Evolutionary conservation across 2,329 filamentous ascomycete genomes (phyloP).

Genomic region (Aureobasidium sp.): DNA sequence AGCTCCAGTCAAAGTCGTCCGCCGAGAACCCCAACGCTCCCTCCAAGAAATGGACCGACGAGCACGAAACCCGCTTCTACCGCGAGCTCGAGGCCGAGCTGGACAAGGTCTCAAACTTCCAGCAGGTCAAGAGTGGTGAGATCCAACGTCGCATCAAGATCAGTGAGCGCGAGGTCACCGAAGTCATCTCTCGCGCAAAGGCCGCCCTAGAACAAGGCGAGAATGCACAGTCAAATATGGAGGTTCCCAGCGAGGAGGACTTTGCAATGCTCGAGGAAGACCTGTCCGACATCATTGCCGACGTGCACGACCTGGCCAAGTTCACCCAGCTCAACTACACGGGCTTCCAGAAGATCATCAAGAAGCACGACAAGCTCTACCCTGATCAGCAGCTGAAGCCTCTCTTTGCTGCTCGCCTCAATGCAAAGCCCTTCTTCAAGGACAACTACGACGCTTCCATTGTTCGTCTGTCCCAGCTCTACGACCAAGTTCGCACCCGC

Average conservation of each 20-base stretch:
- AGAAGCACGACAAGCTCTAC: constrained; percentile 66
- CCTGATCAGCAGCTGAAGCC: constrained; percentile 83
- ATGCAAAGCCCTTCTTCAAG: constrained; percentile 96
- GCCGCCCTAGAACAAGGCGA: constrained; percentile 37
- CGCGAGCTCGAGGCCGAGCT: constrained; percentile 81
- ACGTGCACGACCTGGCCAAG: constrained; percentile 95
- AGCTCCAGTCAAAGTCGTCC: constrained; percentile 49
- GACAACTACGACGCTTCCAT: constrained; percentile 97
- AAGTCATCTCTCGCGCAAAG: constrained; percentile 67
- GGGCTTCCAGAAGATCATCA: constrained; percentile 99
- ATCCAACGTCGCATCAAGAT: constrained; percentile 84
- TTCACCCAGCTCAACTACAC: constrained; percentile 98
- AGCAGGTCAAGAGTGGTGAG: constrained; percentile 94
- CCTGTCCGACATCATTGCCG: constrained; percentile 93
- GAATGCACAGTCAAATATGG: constrained; percentile 27
- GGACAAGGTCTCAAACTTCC: constrained; percentile 96
- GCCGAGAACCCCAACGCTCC: constrained; percentile 30
- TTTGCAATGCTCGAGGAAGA: constrained; percentile 92
- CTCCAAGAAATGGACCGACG: constrained; percentile 72
- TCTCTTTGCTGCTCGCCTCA: constrained; percentile 89
- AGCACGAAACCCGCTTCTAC: constrained; percentile 86
- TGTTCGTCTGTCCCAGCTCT: constrained; percentile 87
- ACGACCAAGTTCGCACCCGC: constrained; percentile 87
- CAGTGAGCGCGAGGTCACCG: constrained; percentile 81
- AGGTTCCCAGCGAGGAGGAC: constrained; percentile 72